Base-by-base conservation (phyloP, 768 basidiomycete genomes). In the Hygrophorus pudorinus region DNA sequence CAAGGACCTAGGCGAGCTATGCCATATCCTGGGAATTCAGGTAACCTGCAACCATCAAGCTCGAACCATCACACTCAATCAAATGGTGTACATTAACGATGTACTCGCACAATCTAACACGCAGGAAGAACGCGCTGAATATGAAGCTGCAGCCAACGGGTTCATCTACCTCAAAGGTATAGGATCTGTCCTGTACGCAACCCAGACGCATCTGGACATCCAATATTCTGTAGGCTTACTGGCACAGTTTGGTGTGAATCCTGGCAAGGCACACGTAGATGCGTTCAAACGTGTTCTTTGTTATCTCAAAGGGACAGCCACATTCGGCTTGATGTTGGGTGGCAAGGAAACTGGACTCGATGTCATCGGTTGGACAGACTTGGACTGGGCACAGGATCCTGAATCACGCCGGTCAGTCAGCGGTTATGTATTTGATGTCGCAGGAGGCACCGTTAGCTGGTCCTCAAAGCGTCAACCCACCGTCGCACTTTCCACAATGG, bases 391-490 rank as follows among this genome's bases (percentile, higher is more conserved):
- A 13, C 51, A 48, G 1, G 38, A 46, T 37, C 35, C 47, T 2
- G 51, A 59, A n/a, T 49, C 54, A 18, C 46, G 55, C 10, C 31
- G 49, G 5, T 60, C 62, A 0, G 54, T 59, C 4, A 56, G 53
- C 5, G 60, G 61, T 0, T 65, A 57, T 43, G 50, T 57, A 10
- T 61, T 58, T 42, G 50, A 56, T 17, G 30, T 59, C 8, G 52
- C 47, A 28, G 53, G 56, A 10, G 56, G 63, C 2, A 37, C 53
- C 1, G 50, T 67, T 9, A 52, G 56, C 17, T 68, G 66, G 62
- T 48, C 44, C 11, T 57, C 61, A 4, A 59, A 59, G 43, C 55
- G 56, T 27, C 67, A 68, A 48, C 41, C 49, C 3, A 56, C 56
- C 20, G 52, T 61, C n/a, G 53, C 62, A 3, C 51, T 60, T 6